Base-by-base conservation (phyloP, 495 filamentous ascomycete species). In the Xylaria venustula region DNA sequence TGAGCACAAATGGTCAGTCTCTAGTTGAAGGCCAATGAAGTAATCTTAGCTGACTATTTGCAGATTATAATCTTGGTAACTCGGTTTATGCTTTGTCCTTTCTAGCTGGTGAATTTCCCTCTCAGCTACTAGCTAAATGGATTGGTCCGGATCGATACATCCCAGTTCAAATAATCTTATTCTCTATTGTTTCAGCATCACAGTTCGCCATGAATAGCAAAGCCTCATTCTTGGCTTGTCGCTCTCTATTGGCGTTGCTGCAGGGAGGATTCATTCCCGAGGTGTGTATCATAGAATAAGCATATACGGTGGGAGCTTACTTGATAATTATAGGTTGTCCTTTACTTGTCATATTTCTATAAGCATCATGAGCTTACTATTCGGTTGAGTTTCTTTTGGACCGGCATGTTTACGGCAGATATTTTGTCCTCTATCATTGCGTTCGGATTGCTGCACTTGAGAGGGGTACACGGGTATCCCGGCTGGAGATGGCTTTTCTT, bases 101-200 rank as follows among this genome's bases (percentile, higher is more conserved):
- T 70, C 75, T 93, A 6, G 80, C 79, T 17, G 85, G 89, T 0
- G 89, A 93, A 68, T 76, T 93, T 12, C 89, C 89, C 2, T 91
- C 88, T 0, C 90, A 93, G 67, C 73, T 93, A 1, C 71, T 93
- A 8, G 85, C 83, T 17, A 93, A 94, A 66, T 87, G 83, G 74
- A 60, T 94, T 28, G 92, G 92, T 0, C 90, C 91, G 0, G 91
- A 95, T 69, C 81, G 84, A 30, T 95, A 91, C 89, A 93, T 96
- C 53, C 90, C 91, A 0, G 74, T 87, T 26, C 90, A 93, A 65
- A 93, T 93, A 83, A 75, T 91, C 0, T 78, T 81, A 3, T 95
- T 91, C 89, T 89, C 86, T 66, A 62, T 92, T 8, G 84, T 93
- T 32, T 89, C 90, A 0, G 74, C 78, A 22, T 81, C 77, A 42